phyloP scores from a whole-genome alignment of 306 rosid genomes.

The Cajanus cajan region DNA sequence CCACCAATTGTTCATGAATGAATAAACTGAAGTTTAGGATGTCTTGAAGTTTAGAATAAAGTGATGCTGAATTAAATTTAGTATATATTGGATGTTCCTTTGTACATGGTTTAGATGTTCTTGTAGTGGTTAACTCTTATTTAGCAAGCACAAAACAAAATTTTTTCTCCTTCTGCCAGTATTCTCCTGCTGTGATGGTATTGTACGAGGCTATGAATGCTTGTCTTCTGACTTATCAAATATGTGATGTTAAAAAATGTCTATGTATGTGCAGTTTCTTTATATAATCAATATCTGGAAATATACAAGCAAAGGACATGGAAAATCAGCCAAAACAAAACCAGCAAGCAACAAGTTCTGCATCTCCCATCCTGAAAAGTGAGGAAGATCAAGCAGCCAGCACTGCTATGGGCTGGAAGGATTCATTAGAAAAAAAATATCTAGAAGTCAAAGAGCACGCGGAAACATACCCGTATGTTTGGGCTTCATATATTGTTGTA shows the following conservation, averaged over 20 bases:
- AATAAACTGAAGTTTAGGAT: neutral
- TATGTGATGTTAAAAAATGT: slow-evolving; percentile 9
- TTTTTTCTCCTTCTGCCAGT: neutral
- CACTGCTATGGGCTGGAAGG: slow-evolving; percentile 37
- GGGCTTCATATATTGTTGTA: slow-evolving; percentile 79
- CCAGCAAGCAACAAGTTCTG: slow-evolving; percentile 33
- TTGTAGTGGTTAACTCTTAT: neutral
- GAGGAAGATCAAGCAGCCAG: slow-evolving; percentile 45
- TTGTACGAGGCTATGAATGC: neutral
- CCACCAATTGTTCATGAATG: neutral
- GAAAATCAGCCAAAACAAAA: slow-evolving; percentile 27
- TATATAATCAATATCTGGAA: neutral
- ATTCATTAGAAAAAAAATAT: slow-evolving; percentile 51
- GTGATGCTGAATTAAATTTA: neutral
- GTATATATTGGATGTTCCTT: neutral
- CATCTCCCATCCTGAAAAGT: slow-evolving; percentile 27
- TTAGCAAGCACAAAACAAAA: neutral
- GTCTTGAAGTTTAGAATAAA: too few species aligned
- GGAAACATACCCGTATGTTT: slow-evolving; percentile 77
- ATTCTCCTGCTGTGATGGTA: neutral
- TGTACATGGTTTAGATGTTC: neutral
- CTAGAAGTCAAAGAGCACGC: slow-evolving; percentile 62
- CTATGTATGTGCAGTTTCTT: slow-evolving; percentile 29
- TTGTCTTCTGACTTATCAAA: neutral
- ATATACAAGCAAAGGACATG: slow-evolving; percentile 24